phyloP scores from a whole-genome alignment of 2,329 filamentous ascomycete species.

The Cytospora piceicola region DNA sequence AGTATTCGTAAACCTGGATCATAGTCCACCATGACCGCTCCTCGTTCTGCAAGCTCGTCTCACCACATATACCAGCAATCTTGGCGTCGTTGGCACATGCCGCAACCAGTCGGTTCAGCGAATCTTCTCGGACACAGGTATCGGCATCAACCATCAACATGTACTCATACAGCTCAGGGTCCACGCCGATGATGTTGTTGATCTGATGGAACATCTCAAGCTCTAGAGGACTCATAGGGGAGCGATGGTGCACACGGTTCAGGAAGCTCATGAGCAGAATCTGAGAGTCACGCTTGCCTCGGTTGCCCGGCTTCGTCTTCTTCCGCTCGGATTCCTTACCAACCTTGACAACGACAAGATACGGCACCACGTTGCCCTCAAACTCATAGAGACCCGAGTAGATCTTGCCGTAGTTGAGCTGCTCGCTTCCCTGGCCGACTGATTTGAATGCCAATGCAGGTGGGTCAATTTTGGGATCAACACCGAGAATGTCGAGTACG shows the following conservation, averaged over 20 bases:
- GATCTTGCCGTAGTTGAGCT: constrained; percentile 97
- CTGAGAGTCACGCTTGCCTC: constrained; percentile 97
- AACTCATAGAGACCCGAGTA: constrained; percentile 98
- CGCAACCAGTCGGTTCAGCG: constrained; percentile 88
- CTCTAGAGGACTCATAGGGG: constrained; percentile 93
- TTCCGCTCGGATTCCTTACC: constrained; percentile 93
- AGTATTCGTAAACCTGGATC: constrained; percentile 99
- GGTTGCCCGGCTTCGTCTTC: constrained; percentile 93
- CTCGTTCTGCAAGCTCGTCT: constrained; percentile 95
- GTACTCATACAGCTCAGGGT: constrained; percentile 96
- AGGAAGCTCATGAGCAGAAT: constrained; percentile 96
- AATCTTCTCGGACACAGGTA: constrained; percentile 90
- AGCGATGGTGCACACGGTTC: constrained; percentile 93
- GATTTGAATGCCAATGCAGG: constrained; percentile 94
- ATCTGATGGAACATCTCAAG: constrained; percentile 99
- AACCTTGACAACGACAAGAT: constrained; percentile 93
- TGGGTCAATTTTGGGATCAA: constrained; percentile 95
- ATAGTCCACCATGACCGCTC: constrained; percentile 98
- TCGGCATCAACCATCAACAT: constrained; percentile 97
- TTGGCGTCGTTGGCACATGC: constrained; percentile 92
- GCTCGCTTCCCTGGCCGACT: constrained; percentile 83
- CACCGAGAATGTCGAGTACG: constrained; percentile 93
- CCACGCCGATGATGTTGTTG: constrained; percentile 98
- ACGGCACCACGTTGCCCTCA: constrained; percentile 96
- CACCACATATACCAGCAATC: constrained; percentile 96